Evolutionary conservation across 1,284 basidiomycete species (phyloP), one percentile per base, ranked within the genome.

Genomic region (Rhodotorula sp.): DNA sequence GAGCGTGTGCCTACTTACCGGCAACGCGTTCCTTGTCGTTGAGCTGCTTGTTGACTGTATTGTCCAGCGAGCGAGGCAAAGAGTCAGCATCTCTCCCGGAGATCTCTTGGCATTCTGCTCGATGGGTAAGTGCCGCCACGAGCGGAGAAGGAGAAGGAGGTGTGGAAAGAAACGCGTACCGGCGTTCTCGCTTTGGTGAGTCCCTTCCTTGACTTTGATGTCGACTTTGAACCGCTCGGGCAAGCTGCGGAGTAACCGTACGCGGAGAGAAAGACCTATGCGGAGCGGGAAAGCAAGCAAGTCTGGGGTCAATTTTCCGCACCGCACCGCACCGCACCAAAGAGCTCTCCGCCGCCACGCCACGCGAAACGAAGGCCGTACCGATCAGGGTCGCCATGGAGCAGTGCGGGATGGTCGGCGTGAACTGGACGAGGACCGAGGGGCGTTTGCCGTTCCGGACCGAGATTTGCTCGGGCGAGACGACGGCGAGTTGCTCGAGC

Each of bases 11-110:
- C 21, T 38, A 28, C 58, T 21, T 26, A 70, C 73, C 71, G 34
- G 95, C 95, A 0, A 99, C 97, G 61, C 95, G 86, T 82, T 99
- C 95, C 82, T 99, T 99, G 83, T 99, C 95, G 79, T 99, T 98
- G 60, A 99, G 85, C 80, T 99, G 95, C 82, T 98, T 99, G 84
- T 99, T 99, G 48, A 98, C 95, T 92, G 73, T 10, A 15, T 48
- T 43, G 19, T 50, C 49, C 18, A 23, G 19, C 34, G 48, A 43
- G 19, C 18, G 38, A 57, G 19, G 2, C 4, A 43, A 43, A n/a
- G 5, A 3, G 62, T 48, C 19, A 57, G 54, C 19, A 10, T 8
- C 26, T 8, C 56, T 14, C 10, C 38, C 10, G 2, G 43, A 28
- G 21, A 28, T 14, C 26, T 55, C 54, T 16, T 1, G 12, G 12